Base-by-base conservation (phyloP, 1,284 basidiomycete species). In the Apiotrichum montevideense region DNA sequence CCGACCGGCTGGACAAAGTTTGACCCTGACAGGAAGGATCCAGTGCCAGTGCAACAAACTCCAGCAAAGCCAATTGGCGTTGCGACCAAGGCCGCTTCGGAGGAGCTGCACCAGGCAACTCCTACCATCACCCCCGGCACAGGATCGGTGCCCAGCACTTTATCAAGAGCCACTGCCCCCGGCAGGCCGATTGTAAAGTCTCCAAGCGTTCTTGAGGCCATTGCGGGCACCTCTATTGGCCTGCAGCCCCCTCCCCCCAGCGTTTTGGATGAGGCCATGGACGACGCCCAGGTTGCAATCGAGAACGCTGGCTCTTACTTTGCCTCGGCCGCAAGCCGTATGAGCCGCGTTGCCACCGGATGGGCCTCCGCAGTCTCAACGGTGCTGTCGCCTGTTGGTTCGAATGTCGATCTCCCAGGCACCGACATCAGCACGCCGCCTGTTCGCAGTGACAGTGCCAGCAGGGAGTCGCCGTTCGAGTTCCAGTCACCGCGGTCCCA, bases 261-360 rank as follows among this genome's bases (percentile, higher is more conserved):
- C 10, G 10, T 29, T 3, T 11, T 49, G 3, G 47, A 49, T 14
- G 47, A 49, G 29, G 47, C 35, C 15, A 10, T 49, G 4, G 47
- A 40, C 15, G 47, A 49, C 4, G 47, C 35, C 4, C 47, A 35
- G n/a, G 8, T 21, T 35, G 47, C 15, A 3, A 37, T 49, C 14
- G 35, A 49, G 34, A 49, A 7, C 14, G 47, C 47, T 10, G 35
- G 34, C n/a, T 49, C 47, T n/a, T 39, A 39, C 47, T 39, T 49
- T 40, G 8, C 37, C 47, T 49, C 47, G 35, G 47, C 47, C 8
- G 35, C 47, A n/a, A 49, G 39, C 47, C 47, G 47, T 37, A 39
- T 49, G 35, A 49, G 47, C 37, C 15, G 40, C n/a, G 13, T 43
- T 9, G 50, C 50, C 8, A 43, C 40, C 10, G 47, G 47, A 11